Evolutionary conservation across 1,139 yeast genomes (phyloP), one percentile per base, ranked within the genome.

Genomic region (Suhomyces maxii): DNA sequence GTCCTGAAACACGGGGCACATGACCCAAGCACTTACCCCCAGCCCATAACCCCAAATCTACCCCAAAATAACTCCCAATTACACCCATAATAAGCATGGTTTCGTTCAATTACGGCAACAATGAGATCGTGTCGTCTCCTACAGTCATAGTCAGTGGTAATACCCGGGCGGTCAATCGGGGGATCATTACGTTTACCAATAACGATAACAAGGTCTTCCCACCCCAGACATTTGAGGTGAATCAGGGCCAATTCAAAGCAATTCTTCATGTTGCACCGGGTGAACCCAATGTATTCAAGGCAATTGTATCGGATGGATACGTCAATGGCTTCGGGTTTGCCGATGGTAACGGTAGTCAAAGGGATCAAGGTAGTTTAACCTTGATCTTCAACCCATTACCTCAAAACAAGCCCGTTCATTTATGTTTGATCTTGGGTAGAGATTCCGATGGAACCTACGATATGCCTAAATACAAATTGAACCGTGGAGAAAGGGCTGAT

Each of bases 401-500:
- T 2, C 80, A 82, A 48, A 84, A 88, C 58, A 90, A 89, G 42
- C 95, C 96, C 1, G 69, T 91, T 10, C 95, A 91, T 63, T 63
- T 91, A 47, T 90, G 95, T 62, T 61, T 91, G 11, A 66, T 93
- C 25, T 65, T 90, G 7, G 98, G 89, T 2, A 77, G 71, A 45
- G 99, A 93, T 58, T 88, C 96, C 1, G 80, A 83, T 6, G 81
- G 82, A 8, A 53, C 66, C 8, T 91, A 81, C 61, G 98, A 93
- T 60, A 82, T 90, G 58, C 95, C 95, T 2, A 61, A 65, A 4
- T 74, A 81, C 47, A 80, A 81, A 52, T 54, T 65, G 26, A 64
- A 68, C 36, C 65, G 76, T 36, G 78, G 78, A 0, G 96, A 89
- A 56, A 84, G 83, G 1, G 84, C 89, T 51, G 80, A 76, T n/a